Conservation (phyloP, 2,329 filamentous ascomycete genomes). For the Arthrobotrys megalospora region DNA sequence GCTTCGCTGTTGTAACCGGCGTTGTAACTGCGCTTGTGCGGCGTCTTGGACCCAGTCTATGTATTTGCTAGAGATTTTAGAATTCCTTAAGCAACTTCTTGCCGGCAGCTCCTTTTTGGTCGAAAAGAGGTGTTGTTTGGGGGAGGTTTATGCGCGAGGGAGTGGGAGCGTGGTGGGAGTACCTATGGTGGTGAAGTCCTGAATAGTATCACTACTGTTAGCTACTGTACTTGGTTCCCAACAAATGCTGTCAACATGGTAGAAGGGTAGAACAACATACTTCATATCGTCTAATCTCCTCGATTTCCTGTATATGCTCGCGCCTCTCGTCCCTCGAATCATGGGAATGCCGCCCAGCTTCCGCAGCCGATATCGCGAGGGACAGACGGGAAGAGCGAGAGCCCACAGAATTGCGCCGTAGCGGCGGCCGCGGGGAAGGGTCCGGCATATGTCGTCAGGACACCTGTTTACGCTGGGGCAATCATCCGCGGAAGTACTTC, state of each 20-base stretch:
- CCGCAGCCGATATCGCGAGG: conserved; percentile 78
- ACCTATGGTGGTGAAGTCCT: conserved; percentile 96
- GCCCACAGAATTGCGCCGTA: conserved; percentile 51
- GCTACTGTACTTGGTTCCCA: conserved; percentile 18
- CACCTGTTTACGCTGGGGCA: conserved; percentile 32
- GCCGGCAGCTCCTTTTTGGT: conserved; percentile 46
- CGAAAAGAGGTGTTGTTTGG: not conserved
- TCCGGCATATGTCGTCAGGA: conserved; percentile 51
- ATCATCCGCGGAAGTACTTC: conserved; percentile 8
- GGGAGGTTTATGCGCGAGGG: conserved; percentile 4
- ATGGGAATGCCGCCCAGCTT: conserved; percentile 70
- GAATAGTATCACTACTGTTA: conserved; percentile 14
- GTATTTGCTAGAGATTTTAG: conserved; percentile 65
- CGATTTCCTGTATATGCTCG: conserved; percentile 90
- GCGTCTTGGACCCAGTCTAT: conserved; percentile 98
- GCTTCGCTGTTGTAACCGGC: conserved; percentile 81
- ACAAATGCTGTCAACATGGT: not conserved
- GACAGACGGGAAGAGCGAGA: conserved; percentile 74
- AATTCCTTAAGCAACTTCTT: conserved; percentile 62
- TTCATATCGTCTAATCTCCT: conserved; percentile 97
- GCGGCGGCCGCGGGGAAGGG: conserved; percentile 57
- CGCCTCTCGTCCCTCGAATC: conserved; percentile 68
- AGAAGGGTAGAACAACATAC: conserved; percentile 68
- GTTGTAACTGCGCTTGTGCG: conserved; percentile 86
- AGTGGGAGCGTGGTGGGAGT: conserved; percentile 64